A percentile compares a stretch with the other conserved stretches of the same genome.
phyloP scores from a whole-genome alignment of 345 rosid species.

The Citrus sinensis region DVS_A1.0 CM039163.1:15344501-15345000 shows the following conservation, averaged over 20 bases:
- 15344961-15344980: not conserved
- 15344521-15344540: too few species aligned
- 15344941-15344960: not conserved
- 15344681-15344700: not conserved
- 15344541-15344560: too few species aligned
- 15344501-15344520: too few species aligned
- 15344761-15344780: not conserved
- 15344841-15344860: too few species aligned
- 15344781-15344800: not conserved
- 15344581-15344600: fast-evolving
- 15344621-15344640: too few species aligned
- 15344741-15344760: not conserved
- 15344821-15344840: too few species aligned
- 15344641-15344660: too few species aligned
- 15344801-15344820: not conserved
- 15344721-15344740: not conserved
- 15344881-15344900: too few species aligned
- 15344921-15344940: not conserved
- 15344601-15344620: too few species aligned
- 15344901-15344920: too few species aligned
- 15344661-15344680: too few species aligned
- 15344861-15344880: too few species aligned
- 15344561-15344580: fast-evolving
- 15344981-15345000: not conserved
- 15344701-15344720: not conserved